Conservation (phyloP, 2,329 filamentous ascomycete species). For the Lecanosticta acicola region DNA sequence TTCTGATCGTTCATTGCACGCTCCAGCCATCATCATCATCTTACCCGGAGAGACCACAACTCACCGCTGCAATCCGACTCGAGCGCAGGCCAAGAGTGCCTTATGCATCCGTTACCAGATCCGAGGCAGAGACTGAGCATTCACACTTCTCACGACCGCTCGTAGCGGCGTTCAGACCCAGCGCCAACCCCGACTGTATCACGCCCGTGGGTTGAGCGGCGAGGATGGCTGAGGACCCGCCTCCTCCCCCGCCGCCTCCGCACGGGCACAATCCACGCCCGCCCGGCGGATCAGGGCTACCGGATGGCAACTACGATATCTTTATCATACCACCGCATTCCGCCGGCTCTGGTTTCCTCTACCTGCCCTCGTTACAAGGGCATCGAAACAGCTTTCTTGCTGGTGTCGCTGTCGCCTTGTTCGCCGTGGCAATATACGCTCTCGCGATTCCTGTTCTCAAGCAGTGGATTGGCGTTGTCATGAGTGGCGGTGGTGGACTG, state of each 20-base stretch:
- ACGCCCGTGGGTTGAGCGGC: constrained; percentile 2
- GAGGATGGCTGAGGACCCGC: constrained; percentile 37
- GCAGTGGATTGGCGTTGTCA: constrained; percentile 65
- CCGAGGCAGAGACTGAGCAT: constrained; percentile 10
- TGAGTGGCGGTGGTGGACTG: constrained; percentile 62
- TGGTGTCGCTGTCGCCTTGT: constrained; percentile 71
- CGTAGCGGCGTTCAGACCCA: background rate
- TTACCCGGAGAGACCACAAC: background rate
- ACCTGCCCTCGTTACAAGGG: constrained; percentile 82
- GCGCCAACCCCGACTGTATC: background rate
- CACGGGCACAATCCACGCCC: constrained; percentile 73
- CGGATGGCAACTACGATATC: constrained; percentile 90
- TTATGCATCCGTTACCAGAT: constrained; percentile 18
- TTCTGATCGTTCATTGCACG: background rate
- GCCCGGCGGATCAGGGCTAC: constrained; percentile 58
- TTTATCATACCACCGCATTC: constrained; percentile 94
- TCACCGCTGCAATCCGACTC: background rate
- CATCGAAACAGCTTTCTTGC: constrained; percentile 88
- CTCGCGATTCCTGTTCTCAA: constrained; percentile 67
- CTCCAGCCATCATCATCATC: constrained; percentile 7
- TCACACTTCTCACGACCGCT: constrained; percentile 11
- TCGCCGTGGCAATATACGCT: constrained; percentile 66
- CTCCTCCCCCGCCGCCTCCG: constrained; percentile 77
- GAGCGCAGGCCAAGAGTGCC: constrained; percentile 3
- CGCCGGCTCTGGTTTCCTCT: constrained; percentile 81